Base-by-base conservation (phyloP, 495 filamentous ascomycete genomes). In the Achaetomiella virescens region DNA sequence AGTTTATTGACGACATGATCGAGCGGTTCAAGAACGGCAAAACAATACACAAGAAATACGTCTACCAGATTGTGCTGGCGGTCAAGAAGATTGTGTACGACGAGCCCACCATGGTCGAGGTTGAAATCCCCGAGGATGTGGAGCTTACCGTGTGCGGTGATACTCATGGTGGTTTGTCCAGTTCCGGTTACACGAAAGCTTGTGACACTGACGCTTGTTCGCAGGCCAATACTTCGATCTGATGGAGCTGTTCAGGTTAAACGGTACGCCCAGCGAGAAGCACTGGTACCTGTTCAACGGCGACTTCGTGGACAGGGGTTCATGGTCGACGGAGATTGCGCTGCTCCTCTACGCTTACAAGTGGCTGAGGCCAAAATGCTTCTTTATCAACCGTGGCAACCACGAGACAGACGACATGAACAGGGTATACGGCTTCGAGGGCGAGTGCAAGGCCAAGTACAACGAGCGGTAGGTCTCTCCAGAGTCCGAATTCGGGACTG, bases 391-490 rank as follows among this genome's bases (percentile, higher is more conserved):
- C 79, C 85, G 93, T 48, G 93, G 93, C 58, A 99, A 99, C 72
- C 93, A 99, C 75, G 93, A 99, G 74, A 97, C 93, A 55, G 93
- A 99, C 69, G 93, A 97, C 70, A 99, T 99, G 93, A 99, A 99
- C 77, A 84, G 89, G 67, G 91, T 93, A 24, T 97, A 99, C 66
- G 93, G 93, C 47, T 99, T 99, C 65, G 93, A 97, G 68, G 93
- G 95, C 65, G 93, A 99, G 67, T 97, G 95, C 74, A 90, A 89
- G 68, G 89, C 89, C 55, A 99, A 99, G 73, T 99, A 99, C 72
- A 95, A 85, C 71, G 93, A 99, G 70, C 83, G 87, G 48, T 76
- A 61, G 48, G 68, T 47, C 42, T 3, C 3, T 10, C 17, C 18
- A 8, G 21, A 12, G 36, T 25, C 12, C 15, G 6, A 27, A 9